Evolutionary conservation across 495 filamentous ascomycete genomes (phyloP).

Genomic region (Trichoderma gamsii): DNA sequence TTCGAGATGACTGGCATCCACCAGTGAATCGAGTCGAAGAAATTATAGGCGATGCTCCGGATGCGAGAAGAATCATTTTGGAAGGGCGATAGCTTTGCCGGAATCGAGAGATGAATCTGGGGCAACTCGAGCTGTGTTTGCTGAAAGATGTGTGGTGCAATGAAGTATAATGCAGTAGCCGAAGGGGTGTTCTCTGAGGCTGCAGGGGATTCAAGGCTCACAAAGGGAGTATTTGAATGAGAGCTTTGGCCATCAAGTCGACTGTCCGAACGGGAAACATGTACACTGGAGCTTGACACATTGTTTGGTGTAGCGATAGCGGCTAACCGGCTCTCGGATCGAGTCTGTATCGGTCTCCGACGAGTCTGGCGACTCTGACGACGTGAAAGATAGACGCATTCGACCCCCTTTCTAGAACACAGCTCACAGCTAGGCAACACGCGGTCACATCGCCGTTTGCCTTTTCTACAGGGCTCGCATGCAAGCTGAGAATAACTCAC

Average conservation of each 20-base stretch:
- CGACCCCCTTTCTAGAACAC: not conserved
- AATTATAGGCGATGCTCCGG: constrained; percentile 9
- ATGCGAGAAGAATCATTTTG: constrained; percentile 15
- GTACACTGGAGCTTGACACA: not conserved
- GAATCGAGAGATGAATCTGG: not conserved
- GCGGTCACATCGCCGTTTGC: not conserved
- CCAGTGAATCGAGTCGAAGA: constrained; percentile 21
- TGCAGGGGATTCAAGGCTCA: not conserved
- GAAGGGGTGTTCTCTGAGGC: not conserved
- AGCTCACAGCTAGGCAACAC: not conserved
- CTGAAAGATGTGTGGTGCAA: constrained; percentile 14
- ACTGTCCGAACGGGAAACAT: not conserved
- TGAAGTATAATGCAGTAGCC: constrained; percentile 7
- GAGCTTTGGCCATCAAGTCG: not conserved
- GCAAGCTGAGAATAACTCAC: not conserved
- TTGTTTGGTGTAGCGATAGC: not conserved
- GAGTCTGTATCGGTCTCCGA: too few species aligned
- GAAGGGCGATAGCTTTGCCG: constrained; percentile 4
- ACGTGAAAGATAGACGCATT: not conserved
- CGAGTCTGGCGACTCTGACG: not conserved
- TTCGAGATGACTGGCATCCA: constrained; percentile 32
- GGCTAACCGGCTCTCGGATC: not conserved
- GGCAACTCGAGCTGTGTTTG: constrained; percentile 15
- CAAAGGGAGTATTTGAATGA: not conserved
- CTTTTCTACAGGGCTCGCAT: not conserved